Percentiles rank a stretch among this genome's conserved stretches.
Evolutionary conservation across 495 filamentous ascomycete genomes (phyloP).

Genomic region (Penicillium herquei): DNA sequence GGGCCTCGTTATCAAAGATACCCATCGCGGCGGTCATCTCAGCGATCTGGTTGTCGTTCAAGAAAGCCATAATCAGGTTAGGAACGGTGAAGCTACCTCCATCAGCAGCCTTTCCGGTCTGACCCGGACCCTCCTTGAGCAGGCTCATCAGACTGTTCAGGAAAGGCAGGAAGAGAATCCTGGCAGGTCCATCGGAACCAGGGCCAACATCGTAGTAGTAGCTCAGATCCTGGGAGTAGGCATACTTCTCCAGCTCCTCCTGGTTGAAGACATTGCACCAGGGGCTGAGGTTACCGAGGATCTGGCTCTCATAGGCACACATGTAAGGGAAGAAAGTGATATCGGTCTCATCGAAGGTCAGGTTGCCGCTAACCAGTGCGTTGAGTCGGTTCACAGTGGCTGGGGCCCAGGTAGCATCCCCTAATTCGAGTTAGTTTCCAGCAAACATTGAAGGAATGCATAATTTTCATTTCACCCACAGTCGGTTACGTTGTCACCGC

Average conservation of each 20-base stretch:
- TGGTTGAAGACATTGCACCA: constrained; percentile 55
- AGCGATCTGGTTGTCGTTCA: constrained; percentile 60
- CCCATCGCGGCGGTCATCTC: constrained; percentile 53
- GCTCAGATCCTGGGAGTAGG: constrained; percentile 58
- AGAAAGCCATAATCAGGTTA: constrained; percentile 51
- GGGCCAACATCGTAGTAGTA: constrained; percentile 59
- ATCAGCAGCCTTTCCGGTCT: constrained; percentile 38
- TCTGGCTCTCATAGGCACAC: constrained; percentile 60
- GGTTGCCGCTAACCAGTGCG: constrained; percentile 42
- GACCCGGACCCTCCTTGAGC: constrained; percentile 43
- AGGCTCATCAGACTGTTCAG: constrained; percentile 47
- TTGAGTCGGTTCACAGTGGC: constrained; percentile 50
- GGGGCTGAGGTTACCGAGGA: constrained; percentile 50
- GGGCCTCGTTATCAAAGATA: constrained; percentile 48
- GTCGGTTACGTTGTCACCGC: constrained; percentile 36
- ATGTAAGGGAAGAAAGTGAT: constrained; percentile 56
- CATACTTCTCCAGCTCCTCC: constrained; percentile 52
- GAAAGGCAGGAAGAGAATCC: constrained; percentile 48
- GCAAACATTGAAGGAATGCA: background rate
- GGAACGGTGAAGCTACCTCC: constrained; percentile 39
- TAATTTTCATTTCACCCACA: constrained; percentile 15
- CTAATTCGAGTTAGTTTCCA: constrained; percentile 1
- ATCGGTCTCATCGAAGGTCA: constrained; percentile 49
- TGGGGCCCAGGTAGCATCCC: constrained; percentile 51
- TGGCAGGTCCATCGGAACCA: constrained; percentile 44